Percentiles rank a stretch among this genome's conserved stretches.
These are phyloP conservation scores for Hericium coralloides DNA, from an alignment of 768 basidiomycete genomes.

Conservation along the genomic window DNA sequence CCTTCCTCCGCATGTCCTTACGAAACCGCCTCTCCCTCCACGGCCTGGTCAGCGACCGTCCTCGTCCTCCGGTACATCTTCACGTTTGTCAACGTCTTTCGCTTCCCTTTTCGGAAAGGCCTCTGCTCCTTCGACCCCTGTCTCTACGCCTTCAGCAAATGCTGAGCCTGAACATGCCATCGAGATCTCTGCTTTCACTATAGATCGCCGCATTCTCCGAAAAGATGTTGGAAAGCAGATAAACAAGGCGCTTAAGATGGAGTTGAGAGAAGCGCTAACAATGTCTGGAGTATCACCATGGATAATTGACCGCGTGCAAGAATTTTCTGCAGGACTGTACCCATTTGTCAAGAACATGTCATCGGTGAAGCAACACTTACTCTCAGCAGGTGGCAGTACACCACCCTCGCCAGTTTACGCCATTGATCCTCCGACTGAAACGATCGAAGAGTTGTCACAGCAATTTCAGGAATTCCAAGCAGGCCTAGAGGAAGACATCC, in stretches of 20 bases:
- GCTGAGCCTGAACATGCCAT: slow-evolving; percentile 27
- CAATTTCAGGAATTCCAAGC: slow-evolving; percentile 67
- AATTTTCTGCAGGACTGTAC: slow-evolving; percentile 44
- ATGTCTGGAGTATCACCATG: slow-evolving; percentile 38
- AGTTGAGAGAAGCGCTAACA: slow-evolving; percentile 42
- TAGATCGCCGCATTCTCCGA: slow-evolving; percentile 42
- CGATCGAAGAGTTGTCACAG: slow-evolving; percentile 41
- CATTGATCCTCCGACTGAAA: slow-evolving; percentile 36
- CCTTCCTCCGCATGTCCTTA: slow-evolving; percentile 20
- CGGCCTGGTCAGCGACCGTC: slow-evolving; percentile 17
- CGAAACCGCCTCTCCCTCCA: slow-evolving; percentile 21
- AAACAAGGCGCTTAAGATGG: slow-evolving; percentile 41
- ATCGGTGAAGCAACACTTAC: background rate
- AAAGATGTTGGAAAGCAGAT: slow-evolving; percentile 47
- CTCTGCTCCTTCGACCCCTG: slow-evolving; percentile 7
- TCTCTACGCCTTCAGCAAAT: slow-evolving; percentile 7
- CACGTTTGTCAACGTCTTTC: slow-evolving; percentile 16
- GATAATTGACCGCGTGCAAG: slow-evolving; percentile 51
- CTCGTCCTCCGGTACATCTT: slow-evolving; percentile 11
- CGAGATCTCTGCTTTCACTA: slow-evolving; percentile 54
- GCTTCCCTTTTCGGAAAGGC: slow-evolving; percentile 15
- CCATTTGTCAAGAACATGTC: slow-evolving; percentile 39
- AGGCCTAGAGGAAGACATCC: slow-evolving; percentile 55
- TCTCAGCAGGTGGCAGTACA: slow-evolving; percentile 1
- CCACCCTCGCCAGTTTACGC: slow-evolving; percentile 21